Evolutionary conservation across 106 monocot species (phyloP).

Genomic region (Alisma plantagoaquatica): DNA sequence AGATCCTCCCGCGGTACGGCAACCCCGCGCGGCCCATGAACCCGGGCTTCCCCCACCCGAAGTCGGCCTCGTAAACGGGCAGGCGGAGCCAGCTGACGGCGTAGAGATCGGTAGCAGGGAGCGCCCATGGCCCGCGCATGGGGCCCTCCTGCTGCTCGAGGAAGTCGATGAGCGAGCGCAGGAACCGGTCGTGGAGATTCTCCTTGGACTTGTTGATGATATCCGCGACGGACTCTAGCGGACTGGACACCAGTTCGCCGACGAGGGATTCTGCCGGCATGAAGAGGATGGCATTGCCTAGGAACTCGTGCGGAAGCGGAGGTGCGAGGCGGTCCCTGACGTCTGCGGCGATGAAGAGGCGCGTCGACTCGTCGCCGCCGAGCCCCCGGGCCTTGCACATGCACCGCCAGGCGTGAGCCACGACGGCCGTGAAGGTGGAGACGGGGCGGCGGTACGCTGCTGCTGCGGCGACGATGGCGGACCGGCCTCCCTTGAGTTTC

Average conservation of each 20-base stretch:
- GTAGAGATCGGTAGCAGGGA: slow-evolving; percentile 18
- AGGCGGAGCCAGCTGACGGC: slow-evolving; percentile 37
- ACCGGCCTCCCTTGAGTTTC: slow-evolving; percentile 9
- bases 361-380: slow-evolving; percentile 7
- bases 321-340: slow-evolving; percentile 25
- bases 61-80: slow-evolving; percentile 33
- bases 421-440: slow-evolving; percentile 37
- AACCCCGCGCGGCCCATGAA: slow-evolving; percentile 26
- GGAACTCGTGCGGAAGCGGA: slow-evolving; percentile 26
- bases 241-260: slow-evolving; percentile 14
- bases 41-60: slow-evolving; percentile 50
- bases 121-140: slow-evolving; percentile 2
- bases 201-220: slow-evolving; percentile 13
- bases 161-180: slow-evolving; percentile 31
- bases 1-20: slow-evolving; percentile 20
- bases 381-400: slow-evolving; percentile 39
- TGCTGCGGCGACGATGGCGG: background rate
- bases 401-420: slow-evolving; percentile 45
- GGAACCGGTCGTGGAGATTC: slow-evolving; percentile 20
- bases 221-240: slow-evolving; percentile 8
- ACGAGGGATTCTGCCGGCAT: slow-evolving; percentile 6
- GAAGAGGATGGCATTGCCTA: slow-evolving; percentile 45
- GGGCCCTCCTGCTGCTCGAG: slow-evolving; percentile 23
- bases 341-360: slow-evolving; percentile 33
- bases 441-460: too few relatives aligned